phyloP scores from a whole-genome alignment of 1,139 yeast species.

The Yamadazyma spencermartinsiae region DNA sequence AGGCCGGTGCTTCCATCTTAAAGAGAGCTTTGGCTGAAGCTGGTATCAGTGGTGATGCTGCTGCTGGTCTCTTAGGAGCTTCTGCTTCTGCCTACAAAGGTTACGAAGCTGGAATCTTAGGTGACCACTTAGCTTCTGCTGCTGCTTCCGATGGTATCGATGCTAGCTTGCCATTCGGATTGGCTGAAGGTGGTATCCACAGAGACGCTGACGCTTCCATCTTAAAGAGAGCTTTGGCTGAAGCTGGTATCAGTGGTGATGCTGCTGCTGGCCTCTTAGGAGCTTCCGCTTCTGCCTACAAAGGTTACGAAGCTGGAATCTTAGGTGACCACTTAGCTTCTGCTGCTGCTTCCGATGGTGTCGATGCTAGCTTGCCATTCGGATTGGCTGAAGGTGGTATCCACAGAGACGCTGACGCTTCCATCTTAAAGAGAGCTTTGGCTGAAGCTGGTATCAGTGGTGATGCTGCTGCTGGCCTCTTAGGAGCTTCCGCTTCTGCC shows the following conservation, averaged over 20 bases:
- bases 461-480: slow-evolving; percentile 4
- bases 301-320: slow-evolving; percentile 4
- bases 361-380: slow-evolving; percentile 7
- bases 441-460: slow-evolving; percentile 3
- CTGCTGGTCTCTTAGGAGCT: slow-evolving; percentile 11
- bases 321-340: slow-evolving; percentile 7
- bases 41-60: slow-evolving; percentile 7
- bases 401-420: slow-evolving; percentile 6
- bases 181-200: slow-evolving; percentile 7
- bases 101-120: slow-evolving; percentile 12
- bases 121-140: slow-evolving; percentile 12
- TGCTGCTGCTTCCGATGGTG: slow-evolving; percentile 11
- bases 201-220: slow-evolving; percentile 11
- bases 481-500: slow-evolving; percentile 6
- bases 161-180: slow-evolving; percentile 10
- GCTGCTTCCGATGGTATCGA: slow-evolving; percentile 10
- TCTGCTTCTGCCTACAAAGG: slow-evolving; percentile 12
- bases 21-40: slow-evolving; percentile 13
- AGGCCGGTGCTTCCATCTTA: slow-evolving; percentile 13
- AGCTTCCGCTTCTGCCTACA: slow-evolving; percentile 5
- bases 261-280: slow-evolving; percentile 3
- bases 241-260: slow-evolving; percentile 3
- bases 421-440: slow-evolving; percentile 9
- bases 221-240: slow-evolving; percentile 7
- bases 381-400: slow-evolving; percentile 8